These are phyloP conservation scores for Candida methanosorbosa DNA, from an alignment of 805 yeast genomes.

Conservation along the genomic window DNA sequence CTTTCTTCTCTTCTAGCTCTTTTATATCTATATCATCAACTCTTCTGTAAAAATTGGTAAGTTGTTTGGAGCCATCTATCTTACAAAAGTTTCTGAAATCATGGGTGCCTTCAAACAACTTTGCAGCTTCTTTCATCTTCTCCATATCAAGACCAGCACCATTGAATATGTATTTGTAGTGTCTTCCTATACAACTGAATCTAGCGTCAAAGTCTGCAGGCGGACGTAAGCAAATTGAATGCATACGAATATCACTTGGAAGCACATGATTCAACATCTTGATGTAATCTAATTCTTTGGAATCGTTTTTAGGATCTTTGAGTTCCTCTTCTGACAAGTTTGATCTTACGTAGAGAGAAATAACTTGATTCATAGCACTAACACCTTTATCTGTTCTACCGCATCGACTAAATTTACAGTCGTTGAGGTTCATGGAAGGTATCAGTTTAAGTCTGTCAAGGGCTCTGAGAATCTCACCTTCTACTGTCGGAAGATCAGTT, in stretches of 20 bases:
- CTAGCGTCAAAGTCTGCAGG: slow-evolving; percentile 84
- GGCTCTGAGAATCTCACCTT: slow-evolving; percentile 65
- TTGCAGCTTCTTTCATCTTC: slow-evolving; percentile 63
- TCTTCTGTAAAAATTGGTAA: slow-evolving; percentile 64
- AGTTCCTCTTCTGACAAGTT: slow-evolving; percentile 57
- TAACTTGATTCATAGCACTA: slow-evolving; percentile 93
- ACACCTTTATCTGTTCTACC: slow-evolving; percentile 97
- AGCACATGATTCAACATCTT: slow-evolving; percentile 65
- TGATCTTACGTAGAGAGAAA: slow-evolving; percentile 72
- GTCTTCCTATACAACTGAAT: slow-evolving; percentile 81
- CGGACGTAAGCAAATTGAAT: slow-evolving; percentile 75
- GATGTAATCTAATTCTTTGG: slow-evolving; percentile 66
- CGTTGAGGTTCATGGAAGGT: slow-evolving; percentile 46
- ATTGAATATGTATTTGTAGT: slow-evolving; percentile 74
- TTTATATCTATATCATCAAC: slow-evolving; percentile 32
- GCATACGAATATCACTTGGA: slow-evolving; percentile 78
- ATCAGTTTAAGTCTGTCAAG: slow-evolving; percentile 60
- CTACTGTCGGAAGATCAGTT: slow-evolving; percentile 82
- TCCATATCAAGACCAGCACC: slow-evolving; percentile 49
- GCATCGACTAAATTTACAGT: slow-evolving; percentile 76
- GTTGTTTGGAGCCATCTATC: slow-evolving; percentile 89
- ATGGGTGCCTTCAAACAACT: slow-evolving; percentile 57
- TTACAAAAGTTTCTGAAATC: slow-evolving; percentile 95
- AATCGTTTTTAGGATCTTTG: slow-evolving; percentile 43
- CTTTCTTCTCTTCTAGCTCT: slow-evolving; percentile 14